Evolutionary conservation across 352 stramenopile species (phyloP).

Genomic region (Pythium folliculosum): DNA sequence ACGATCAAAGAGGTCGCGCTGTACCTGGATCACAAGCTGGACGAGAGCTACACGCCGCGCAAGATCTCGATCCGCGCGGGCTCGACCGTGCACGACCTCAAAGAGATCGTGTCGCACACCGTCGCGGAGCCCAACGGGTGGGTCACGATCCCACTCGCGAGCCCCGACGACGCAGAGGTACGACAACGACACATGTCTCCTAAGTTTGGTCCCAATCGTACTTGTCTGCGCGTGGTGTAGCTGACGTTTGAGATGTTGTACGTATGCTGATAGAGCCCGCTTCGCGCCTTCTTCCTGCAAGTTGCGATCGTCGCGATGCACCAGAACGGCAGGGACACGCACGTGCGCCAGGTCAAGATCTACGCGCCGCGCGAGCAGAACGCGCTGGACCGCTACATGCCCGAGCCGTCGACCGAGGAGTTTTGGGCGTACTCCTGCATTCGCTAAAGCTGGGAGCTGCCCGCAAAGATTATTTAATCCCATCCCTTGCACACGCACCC

Average conservation of each 20-base stretch:
- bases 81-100: conserved; percentile 95
- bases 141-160: conserved; percentile 89
- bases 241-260: not conserved
- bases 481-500: not conserved
- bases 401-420: conserved; percentile 61
- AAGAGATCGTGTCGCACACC: conserved; percentile 91
- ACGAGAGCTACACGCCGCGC: conserved; percentile 98
- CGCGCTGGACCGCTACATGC: conserved; percentile 50
- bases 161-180: conserved; percentile 54
- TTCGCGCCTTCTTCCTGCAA: conserved; percentile 95
- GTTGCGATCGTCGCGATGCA: conserved; percentile 97
- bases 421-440: conserved; percentile 74
- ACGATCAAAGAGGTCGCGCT: conserved; percentile 93
- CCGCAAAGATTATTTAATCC: not conserved
- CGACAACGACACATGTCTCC: no score
- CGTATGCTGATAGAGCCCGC: conserved; percentile 32
- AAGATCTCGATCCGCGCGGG: conserved; percentile 93
- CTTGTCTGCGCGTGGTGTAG: not conserved
- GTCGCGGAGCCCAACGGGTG: conserved; percentile 94
- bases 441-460: conserved; percentile 35
- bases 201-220: no score
- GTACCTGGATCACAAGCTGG: conserved; percentile 98
- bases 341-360: conserved; percentile 94
- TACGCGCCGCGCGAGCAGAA: conserved; percentile 78
- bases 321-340: conserved; percentile 97